phyloP scores from a whole-genome alignment of 352 stramenopile genomes.

The Phytophthora sansomeana region DNA sequence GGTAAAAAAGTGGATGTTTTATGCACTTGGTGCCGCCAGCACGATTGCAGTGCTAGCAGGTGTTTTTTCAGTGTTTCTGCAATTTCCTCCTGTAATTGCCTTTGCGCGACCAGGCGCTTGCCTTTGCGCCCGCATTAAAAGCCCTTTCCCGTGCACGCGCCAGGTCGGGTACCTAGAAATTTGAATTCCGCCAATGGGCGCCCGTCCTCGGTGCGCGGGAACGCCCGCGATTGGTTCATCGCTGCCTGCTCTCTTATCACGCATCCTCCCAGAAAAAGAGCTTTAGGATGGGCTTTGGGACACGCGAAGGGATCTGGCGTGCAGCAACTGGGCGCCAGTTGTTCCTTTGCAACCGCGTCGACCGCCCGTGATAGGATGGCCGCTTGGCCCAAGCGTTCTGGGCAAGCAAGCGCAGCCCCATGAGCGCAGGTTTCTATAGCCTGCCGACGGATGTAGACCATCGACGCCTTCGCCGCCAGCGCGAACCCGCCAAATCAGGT shows the following conservation, averaged over 20 bases:
- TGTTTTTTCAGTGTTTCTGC: too few relatives aligned
- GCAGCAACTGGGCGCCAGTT: conserved; percentile 3
- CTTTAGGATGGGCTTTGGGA: conserved; percentile 34
- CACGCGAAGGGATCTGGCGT: conserved; percentile 39
- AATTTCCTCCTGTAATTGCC: too few relatives aligned
- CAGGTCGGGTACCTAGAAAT: background rate
- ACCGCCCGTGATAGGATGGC: conserved; percentile 19
- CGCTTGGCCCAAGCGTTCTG: background rate
- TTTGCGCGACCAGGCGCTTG: conserved; percentile 6
- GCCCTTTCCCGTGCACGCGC: background rate
- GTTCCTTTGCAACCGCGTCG: conserved; percentile 30
- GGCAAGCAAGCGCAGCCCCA: too few relatives aligned
- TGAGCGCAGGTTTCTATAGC: too few relatives aligned
- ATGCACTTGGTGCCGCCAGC: too few relatives aligned
- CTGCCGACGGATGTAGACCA: too few relatives aligned
- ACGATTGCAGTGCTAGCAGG: too few relatives aligned
- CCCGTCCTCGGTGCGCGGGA: background rate
- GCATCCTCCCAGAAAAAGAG: conserved; percentile 37
- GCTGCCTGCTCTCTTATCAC: conserved; percentile 36
- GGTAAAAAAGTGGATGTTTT: too few relatives aligned
- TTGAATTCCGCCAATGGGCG: conserved; percentile 26
- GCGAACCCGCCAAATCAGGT: conserved; percentile 20
- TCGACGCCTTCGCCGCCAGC: background rate
- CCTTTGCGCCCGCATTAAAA: conserved; percentile 19
- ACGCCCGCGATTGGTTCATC: conserved; percentile 37